These are phyloP conservation scores for Xylariaceae sp. DNA, from an alignment of 2,329 filamentous ascomycete genomes.

Conservation along the genomic window DNA sequence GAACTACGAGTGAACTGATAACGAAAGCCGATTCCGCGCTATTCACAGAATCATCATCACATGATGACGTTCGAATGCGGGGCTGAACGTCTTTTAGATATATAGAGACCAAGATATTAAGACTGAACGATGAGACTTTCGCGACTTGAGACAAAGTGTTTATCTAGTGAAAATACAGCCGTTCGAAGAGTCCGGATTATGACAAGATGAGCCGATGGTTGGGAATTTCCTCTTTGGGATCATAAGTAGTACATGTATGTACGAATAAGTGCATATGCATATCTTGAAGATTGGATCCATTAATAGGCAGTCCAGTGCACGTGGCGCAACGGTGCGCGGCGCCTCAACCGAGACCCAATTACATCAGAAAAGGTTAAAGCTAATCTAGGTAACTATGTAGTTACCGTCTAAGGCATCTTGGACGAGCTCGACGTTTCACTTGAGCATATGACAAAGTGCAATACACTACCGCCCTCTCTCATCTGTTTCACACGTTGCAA, in stretches of 20 bases:
- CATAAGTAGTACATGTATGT: no score
- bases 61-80: slow-evolving; percentile 8
- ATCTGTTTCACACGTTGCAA: slow-evolving; percentile 23
- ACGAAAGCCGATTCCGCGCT: not conserved
- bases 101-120: not conserved
- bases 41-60: slow-evolving; percentile 5
- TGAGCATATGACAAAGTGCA: slow-evolving; percentile 18
- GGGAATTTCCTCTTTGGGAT: not conserved
- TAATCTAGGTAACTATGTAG: no score
- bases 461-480: slow-evolving; percentile 18
- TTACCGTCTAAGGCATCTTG: slow-evolving; percentile 5
- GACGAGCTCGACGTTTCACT: slow-evolving; percentile 24
- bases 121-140: not conserved
- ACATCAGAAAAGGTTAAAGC: not conserved
- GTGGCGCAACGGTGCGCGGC: not conserved
- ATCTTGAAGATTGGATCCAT: not conserved
- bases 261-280: no score
- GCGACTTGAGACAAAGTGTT: no score
- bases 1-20: no score
- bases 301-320: not conserved
- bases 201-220: not conserved
- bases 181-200: not conserved
- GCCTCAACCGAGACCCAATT: not conserved
- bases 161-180: not conserved
- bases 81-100: not conserved